phyloP scores from a whole-genome alignment of 208 protist genomes.

The Leishmania tropica region DNA sequence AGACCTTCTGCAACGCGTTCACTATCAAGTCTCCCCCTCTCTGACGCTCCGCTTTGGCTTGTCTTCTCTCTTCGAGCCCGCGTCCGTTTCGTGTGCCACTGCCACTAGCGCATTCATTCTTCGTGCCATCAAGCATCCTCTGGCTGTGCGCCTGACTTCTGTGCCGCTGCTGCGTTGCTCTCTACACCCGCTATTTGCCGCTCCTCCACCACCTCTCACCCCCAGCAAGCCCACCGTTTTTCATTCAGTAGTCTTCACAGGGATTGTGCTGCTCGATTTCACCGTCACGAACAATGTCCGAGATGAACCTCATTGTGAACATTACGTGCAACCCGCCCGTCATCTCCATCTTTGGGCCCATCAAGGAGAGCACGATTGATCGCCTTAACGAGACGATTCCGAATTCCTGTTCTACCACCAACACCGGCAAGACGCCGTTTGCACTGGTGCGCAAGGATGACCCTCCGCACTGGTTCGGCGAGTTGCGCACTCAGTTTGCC shows the following conservation, averaged over 20 bases:
- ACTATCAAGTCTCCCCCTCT: background rate
- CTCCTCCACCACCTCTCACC: background rate
- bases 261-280: background rate
- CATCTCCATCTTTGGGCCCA: constrained; percentile 84
- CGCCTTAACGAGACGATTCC: constrained; percentile 85
- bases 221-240: background rate
- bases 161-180: background rate
- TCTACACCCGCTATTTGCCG: background rate
- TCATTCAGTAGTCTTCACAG: background rate
- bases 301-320: constrained; percentile 91
- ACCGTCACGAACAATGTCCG: constrained; percentile 38
- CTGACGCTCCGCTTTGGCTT: background rate
- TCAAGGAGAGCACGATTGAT: constrained; percentile 92
- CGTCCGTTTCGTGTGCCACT: background rate
- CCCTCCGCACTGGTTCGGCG: constrained; percentile 87
- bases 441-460: constrained; percentile 73
- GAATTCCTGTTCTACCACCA: constrained; percentile 82
- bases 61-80: background rate
- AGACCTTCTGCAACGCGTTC: background rate
- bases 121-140: background rate
- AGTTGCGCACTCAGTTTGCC: constrained; percentile 84
- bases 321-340: constrained; percentile 91
- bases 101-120: background rate
- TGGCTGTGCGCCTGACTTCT: background rate
- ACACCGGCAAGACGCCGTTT: constrained; percentile 81